phyloP scores from a whole-genome alignment of 1,284 basidiomycete genomes.

The Lentinula novae-zelandiae region DNA sequence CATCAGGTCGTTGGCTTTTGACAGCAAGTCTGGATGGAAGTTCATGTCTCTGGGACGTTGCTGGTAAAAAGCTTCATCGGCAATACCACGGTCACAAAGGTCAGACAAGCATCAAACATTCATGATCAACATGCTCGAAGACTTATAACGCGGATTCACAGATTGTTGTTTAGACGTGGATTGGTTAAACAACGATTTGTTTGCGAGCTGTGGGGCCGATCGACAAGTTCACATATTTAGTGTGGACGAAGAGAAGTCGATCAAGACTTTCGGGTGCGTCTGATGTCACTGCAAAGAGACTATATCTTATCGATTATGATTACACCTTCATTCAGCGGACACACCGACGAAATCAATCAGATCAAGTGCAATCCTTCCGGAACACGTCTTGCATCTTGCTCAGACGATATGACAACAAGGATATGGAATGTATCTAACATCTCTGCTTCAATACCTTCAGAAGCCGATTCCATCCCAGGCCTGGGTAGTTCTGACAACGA shows the following conservation, averaged over 20 bases:
- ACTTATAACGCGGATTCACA: conserved; percentile 22
- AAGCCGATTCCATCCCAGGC: conserved; percentile 35
- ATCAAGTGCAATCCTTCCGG: conserved; percentile 64
- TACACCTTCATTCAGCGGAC: conserved; percentile 46
- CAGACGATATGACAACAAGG: conserved; percentile 74
- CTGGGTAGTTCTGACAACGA: conserved; percentile 22
- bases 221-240: conserved; percentile 57
- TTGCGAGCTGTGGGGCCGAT: conserved; percentile 75
- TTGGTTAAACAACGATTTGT: conserved; percentile 72
- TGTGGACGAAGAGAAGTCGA: conserved; percentile 44
- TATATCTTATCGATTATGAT: neutral
- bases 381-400: conserved; percentile 72
- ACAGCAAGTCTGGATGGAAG: conserved; percentile 74
- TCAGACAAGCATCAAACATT: conserved; percentile 26
- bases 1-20: conserved; percentile 62
- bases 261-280: conserved; percentile 56
- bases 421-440: conserved; percentile 63
- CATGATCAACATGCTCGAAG: conserved; percentile 1
- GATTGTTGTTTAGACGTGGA: conserved; percentile 80
- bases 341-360: conserved; percentile 75
- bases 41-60: conserved; percentile 75
- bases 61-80: conserved; percentile 52
- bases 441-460: conserved; percentile 18
- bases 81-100: conserved; percentile 67
- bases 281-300: neutral